Base-by-base conservation (phyloP, 148 eudicot genomes). In the Selenicereus undatus region DNA sequence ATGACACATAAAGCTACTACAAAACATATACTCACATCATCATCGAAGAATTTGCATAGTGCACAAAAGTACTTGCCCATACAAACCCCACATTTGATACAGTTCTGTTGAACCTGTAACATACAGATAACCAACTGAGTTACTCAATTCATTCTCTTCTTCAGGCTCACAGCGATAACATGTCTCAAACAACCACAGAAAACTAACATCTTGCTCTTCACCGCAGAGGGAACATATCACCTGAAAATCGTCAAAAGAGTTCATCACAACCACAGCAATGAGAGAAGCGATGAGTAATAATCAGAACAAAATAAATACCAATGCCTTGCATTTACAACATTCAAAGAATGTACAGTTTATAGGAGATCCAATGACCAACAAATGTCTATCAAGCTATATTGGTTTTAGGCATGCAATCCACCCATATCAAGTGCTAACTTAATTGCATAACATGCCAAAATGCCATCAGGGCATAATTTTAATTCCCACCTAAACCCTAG, bases 151-250 rank as follows among this genome's bases (percentile, higher is more conserved):
- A 60, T 39, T 77, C 56, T 21, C 75, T 48, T 51, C 12, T 20
- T 17, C 45, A 36, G 22, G 17, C 7, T 35, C 17, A 11, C 50
- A 76, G 45, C 65, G 26, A 48, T 14, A 48, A 43, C 1, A 64
- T 62, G 51, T 11, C 29, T 48, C 36, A 32, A 77, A 45, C 8
- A 76, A 12, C 62, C 54, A 66, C 13, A 51, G 35, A 73, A 39
- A 39, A 84, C 97, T 91, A 78, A 94, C 98, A 87, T 92, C 93
- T 87, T 94, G 98, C 79, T 94, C 97, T 51, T 91, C 91, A 82
- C 80, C 86, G 77, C 98, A 94, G 11, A 87, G 73, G 60, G 97
- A 91, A 85, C 98, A 94, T 62, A 92, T 86, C 76, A 94, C 93
- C 98, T 94, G 88, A 68, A 82, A 74, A 21, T 4, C 50, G 77